Base-by-base conservation (phyloP, 495 filamentous ascomycete species). In the Neurospora sublineolata region DNA sequence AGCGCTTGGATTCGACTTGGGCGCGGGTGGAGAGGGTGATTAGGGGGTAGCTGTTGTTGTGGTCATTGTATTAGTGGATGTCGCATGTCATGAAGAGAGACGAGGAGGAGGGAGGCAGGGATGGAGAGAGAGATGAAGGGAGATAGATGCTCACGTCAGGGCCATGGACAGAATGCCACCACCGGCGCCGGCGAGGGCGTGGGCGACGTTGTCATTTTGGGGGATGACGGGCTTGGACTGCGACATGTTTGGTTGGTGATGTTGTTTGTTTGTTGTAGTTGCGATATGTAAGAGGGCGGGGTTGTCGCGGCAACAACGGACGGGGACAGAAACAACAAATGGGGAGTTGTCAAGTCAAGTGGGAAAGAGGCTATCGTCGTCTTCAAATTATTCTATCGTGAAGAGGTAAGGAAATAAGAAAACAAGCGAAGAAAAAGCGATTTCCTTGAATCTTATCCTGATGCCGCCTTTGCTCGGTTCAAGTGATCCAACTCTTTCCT, bases 1-100 rank as follows among this genome's bases (percentile, higher is more conserved):
- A 64, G 71, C 93, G 92, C 82, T 93, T 94, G 40, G 94, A 97
- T 80, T 99, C 95, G 78, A 99, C 94, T 81, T 99, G 95, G 39
- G 96, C 95, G 78, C 95, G 91, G 30, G 95, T 99, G 16, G 95
- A 99, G 70, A 99, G 91, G 11, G 95, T 99, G 75, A 99, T 95
- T 71, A 99, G 88, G 18, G 95, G 95, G 79, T 99, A 98, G 70
- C 93, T 73, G 71, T 20, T 44, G 39, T 40, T 76, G 69, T n/a
- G n/a, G n/a, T n/a, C n/a, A n/a, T n/a, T n/a, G n/a, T n/a, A n/a
- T n/a, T n/a, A n/a, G n/a, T n/a, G n/a, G n/a, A n/a, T n/a, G n/a
- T n/a, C n/a, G n/a, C n/a, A n/a, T n/a, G n/a, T n/a, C n/a, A n/a
- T n/a, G n/a, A 60, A 27, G 71, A n/a, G 11, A 64, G 16, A n/a